Conservation (phyloP, 2,329 filamentous ascomycete genomes). For the Fusarium austroafricanum region DNA sequence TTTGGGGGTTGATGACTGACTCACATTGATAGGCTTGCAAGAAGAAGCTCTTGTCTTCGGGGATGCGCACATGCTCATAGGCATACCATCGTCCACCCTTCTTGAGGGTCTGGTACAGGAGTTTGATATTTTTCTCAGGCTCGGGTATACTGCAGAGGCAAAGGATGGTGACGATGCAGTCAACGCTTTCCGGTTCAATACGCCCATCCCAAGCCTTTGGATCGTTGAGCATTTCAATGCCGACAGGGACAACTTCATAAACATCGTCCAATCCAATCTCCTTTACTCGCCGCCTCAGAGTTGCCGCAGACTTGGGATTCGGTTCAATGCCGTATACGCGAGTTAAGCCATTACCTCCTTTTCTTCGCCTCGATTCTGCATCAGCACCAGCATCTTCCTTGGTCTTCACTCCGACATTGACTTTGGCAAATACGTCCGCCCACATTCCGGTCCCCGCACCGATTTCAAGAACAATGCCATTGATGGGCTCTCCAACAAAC, state of each 20-base stretch:
- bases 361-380: slow-evolving; percentile 39
- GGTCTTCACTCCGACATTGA: slow-evolving; percentile 31
- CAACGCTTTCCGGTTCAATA: slow-evolving; percentile 63
- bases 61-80: slow-evolving; percentile 68
- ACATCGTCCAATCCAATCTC: slow-evolving; percentile 65
- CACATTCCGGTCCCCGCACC: slow-evolving; percentile 72
- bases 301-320: slow-evolving; percentile 63
- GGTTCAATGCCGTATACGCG: slow-evolving; percentile 74
- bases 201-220: slow-evolving; percentile 56
- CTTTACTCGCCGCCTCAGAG: slow-evolving; percentile 59
- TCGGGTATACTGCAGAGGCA: slow-evolving; percentile 74
- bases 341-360: slow-evolving; percentile 48
- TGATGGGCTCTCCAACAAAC: slow-evolving; percentile 53
- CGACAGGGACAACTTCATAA: slow-evolving; percentile 72
- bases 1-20: slow-evolving; percentile 40
- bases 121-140: slow-evolving; percentile 64
- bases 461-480: slow-evolving; percentile 69
- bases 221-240: slow-evolving; percentile 67
- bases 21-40: slow-evolving; percentile 64
- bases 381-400: slow-evolving; percentile 5
- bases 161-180: slow-evolving; percentile 70
- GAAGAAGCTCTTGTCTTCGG: slow-evolving; percentile 51
- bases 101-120: slow-evolving; percentile 68
- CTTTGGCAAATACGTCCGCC: slow-evolving; percentile 63
- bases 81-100: slow-evolving; percentile 72